Evolutionary conservation across 2,329 filamentous ascomycete genomes (phyloP).

Genomic region (Bretziella fagacearum): DNA sequence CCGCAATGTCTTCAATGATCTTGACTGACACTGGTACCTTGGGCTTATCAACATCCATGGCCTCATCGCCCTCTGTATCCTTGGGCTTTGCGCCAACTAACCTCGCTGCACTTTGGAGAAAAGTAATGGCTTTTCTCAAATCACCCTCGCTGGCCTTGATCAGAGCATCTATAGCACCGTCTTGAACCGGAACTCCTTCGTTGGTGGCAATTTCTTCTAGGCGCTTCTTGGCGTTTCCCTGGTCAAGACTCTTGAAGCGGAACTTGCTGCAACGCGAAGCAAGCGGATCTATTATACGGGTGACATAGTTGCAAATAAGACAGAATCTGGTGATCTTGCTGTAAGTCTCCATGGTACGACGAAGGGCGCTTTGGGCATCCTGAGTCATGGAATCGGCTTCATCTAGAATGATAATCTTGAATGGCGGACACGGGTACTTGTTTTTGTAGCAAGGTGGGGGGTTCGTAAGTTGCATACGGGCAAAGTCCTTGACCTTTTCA

Average conservation of each 20-base stretch:
- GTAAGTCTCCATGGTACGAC: slow-evolving; percentile 97
- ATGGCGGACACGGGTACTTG: slow-evolving; percentile 82
- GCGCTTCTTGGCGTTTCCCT: slow-evolving; percentile 62
- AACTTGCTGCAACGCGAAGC: slow-evolving; percentile 93
- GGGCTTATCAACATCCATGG: slow-evolving; percentile 37
- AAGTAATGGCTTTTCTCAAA: slow-evolving; percentile 89
- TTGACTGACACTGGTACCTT: slow-evolving; percentile 52
- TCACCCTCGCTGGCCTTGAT: slow-evolving; percentile 86
- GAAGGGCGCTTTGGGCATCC: slow-evolving; percentile 82
- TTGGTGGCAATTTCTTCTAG: slow-evolving; percentile 66
- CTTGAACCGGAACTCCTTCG: slow-evolving; percentile 60
- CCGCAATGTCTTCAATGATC: slow-evolving; percentile 86
- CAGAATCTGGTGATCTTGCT: slow-evolving; percentile 93
- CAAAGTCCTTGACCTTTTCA: slow-evolving; percentile 97
- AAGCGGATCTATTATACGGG: slow-evolving; percentile 89
- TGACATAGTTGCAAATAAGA: slow-evolving; percentile 97
- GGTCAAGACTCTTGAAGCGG: slow-evolving; percentile 88
- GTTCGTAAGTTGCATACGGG: slow-evolving; percentile 81
- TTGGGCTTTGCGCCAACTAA: slow-evolving; percentile 52
- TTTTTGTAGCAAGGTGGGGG: slow-evolving; percentile 50
- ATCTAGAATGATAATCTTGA: slow-evolving; percentile 97
- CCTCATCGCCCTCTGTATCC: slow-evolving; percentile 37
- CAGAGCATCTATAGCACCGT: slow-evolving; percentile 66
- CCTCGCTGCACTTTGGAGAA: slow-evolving; percentile 81
- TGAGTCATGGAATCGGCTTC: slow-evolving; percentile 99